A percentile compares a stretch with the other conserved stretches of the same genome.
Evolutionary conservation across 2,329 filamentous ascomycete genomes (phyloP).

Genomic region (Neofusicoccum parvum): DNA sequence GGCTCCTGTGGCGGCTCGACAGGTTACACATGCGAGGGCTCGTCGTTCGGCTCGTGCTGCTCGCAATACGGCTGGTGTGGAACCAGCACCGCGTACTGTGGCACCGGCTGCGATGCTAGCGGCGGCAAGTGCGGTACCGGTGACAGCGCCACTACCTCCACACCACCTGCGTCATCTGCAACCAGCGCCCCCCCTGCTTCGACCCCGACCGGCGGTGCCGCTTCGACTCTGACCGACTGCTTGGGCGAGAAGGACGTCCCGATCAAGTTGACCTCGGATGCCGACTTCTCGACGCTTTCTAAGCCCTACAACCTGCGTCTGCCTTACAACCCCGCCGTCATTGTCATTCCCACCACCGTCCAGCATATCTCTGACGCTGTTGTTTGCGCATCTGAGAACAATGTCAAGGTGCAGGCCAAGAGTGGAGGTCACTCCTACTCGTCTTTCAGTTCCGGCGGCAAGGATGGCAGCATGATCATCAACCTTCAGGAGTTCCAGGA

Average conservation of each 20-base stretch:
- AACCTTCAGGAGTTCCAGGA: slow-evolving; percentile 51
- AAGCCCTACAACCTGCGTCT: slow-evolving; percentile 42
- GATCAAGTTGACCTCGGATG: slow-evolving; percentile 22
- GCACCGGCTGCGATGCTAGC: slow-evolving; percentile 19
- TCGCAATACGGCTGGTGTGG: slow-evolving; percentile 23
- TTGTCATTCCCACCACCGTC: slow-evolving; percentile 57
- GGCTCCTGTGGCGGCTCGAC: slow-evolving; percentile 21
- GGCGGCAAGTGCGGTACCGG: slow-evolving; percentile 10
- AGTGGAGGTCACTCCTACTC: slow-evolving; percentile 68
- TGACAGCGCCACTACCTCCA: background rate
- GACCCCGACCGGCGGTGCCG: background rate
- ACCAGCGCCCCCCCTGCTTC: slow-evolving; percentile 1
- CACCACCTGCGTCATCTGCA: background rate
- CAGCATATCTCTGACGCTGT: slow-evolving; percentile 61
- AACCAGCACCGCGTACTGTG: slow-evolving; percentile 16
- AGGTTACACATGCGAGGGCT: slow-evolving; percentile 23
- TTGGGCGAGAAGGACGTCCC: slow-evolving; percentile 38
- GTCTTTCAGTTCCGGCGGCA: slow-evolving; percentile 52
- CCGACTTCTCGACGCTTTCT: slow-evolving; percentile 28
- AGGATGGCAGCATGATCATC: slow-evolving; percentile 53
- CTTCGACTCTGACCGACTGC: slow-evolving; percentile 30
- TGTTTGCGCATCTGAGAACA: slow-evolving; percentile 55
- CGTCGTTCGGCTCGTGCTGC: slow-evolving; percentile 20
- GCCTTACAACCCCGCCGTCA: slow-evolving; percentile 53
- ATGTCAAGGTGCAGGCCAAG: slow-evolving; percentile 61